Conservation (phyloP, 306 rosid genomes). For the Purshia tridentata region DNA sequence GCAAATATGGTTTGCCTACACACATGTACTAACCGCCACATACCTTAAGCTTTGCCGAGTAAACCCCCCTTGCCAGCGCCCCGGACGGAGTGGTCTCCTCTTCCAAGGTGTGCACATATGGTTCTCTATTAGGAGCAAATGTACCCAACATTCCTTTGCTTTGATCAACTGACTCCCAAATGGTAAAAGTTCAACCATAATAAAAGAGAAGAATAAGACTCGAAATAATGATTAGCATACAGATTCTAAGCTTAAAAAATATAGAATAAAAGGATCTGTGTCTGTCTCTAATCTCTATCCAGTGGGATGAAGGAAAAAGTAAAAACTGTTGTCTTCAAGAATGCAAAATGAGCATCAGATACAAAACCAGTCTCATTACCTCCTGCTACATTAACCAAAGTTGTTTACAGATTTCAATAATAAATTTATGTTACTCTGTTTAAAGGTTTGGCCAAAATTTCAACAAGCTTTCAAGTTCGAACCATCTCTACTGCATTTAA, state of each 20-base stretch:
- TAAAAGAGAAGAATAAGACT: background rate
- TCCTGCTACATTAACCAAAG: background rate
- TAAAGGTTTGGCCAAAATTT: background rate
- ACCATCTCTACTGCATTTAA: background rate
- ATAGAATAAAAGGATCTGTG: background rate
- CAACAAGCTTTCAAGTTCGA: background rate
- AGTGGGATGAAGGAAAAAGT: background rate
- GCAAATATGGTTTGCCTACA: background rate
- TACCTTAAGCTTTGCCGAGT: slow-evolving; percentile 85
- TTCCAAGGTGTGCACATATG: slow-evolving; percentile 63
- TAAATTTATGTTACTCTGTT: background rate
- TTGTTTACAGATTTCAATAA: background rate
- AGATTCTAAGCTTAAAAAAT: background rate
- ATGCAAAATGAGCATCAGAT: background rate
- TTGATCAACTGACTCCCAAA: slow-evolving; percentile 67
- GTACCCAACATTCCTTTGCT: slow-evolving; percentile 93
- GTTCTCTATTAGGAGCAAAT: slow-evolving; percentile 81
- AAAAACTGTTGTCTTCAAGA: background rate
- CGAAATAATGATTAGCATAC: background rate
- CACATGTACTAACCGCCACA: background rate
- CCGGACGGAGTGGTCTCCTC: slow-evolving; percentile 94
- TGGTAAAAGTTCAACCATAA: background rate
- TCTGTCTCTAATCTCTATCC: background rate
- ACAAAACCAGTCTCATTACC: background rate
- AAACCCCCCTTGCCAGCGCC: slow-evolving; percentile 79